Evolutionary conservation across 2,329 filamentous ascomycete genomes (phyloP), one percentile per base, ranked within the genome.

Genomic region (Reticulascus tulasneorum): DNA sequence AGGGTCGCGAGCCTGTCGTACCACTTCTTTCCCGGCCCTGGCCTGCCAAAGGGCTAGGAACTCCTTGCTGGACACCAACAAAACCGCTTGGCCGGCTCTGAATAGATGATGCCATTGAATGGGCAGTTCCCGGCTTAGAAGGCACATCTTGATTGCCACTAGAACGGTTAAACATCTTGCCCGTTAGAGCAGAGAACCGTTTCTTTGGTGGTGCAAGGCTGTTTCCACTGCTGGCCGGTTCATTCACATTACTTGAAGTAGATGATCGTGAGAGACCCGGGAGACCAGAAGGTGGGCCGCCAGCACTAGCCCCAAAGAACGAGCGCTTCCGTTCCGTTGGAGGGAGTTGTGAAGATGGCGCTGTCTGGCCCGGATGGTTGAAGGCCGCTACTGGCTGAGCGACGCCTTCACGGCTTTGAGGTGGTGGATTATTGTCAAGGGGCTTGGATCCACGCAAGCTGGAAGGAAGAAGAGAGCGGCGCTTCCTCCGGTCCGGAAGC

Each of bases 181-280:
- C 49, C 17, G 53, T 53, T 18, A 62, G 36, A 13, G 55, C 62
- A 1, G 71, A 72, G 39, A 75, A 67, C 9, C 70, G 58, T 43
- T 69, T 72, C 53, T 69, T 73, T 1, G 53, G 52, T 10, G 29
- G 19, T 34, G 38, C 30, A 13, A 31, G 29, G 2, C 32, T 35
- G 13, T 34, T 26, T 15, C 27, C 8, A 9, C 35, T 25, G 17
- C 34, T 26, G 22, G 29, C 33, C 10, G 32, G 45, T 45, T 33
- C 51, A 40, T 33, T 46, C 33, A 29, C 25, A 12, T 24, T 37
- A 15, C 49, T 58, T 10, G 54, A 47, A 13, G 56, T 59, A 2
- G 50, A 49, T 3, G 48, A 45, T 17, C 51, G 48, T 6, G 54
- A 43, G 15, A 50, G 29, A 41, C 40, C 24, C 31, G 46, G 29